Conservation (phyloP, 345 rosid species). For the Sonneratia caseolaris region DNA sequence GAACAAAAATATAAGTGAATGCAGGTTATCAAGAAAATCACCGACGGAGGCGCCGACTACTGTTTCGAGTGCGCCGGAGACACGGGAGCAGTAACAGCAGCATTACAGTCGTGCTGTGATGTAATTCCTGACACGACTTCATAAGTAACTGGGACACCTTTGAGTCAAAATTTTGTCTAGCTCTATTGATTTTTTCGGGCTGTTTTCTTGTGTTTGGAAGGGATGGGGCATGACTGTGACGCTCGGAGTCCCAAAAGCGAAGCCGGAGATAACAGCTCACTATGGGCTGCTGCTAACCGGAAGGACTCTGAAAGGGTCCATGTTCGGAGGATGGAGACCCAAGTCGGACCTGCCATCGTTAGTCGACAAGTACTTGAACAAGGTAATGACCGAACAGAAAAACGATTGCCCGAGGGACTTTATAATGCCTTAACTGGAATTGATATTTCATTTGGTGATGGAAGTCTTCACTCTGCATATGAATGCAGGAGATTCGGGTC, state of each 20-base stretch:
- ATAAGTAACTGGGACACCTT: neutral
- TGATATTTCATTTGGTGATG: neutral
- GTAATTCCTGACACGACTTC: constrained; percentile 22
- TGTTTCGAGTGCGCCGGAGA: constrained; percentile 85
- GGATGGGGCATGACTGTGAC: constrained; percentile 93
- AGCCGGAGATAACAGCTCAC: constrained; percentile 71
- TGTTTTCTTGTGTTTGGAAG: constrained; percentile 18
- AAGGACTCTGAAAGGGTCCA: constrained; percentile 66
- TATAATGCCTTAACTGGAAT: neutral
- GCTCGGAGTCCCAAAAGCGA: constrained; percentile 81
- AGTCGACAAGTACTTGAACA: constrained; percentile 63
- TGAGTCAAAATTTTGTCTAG: constrained; percentile 2
- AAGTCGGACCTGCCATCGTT: constrained; percentile 78
- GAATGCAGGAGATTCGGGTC: constrained; percentile 55
- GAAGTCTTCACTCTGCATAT: neutral
- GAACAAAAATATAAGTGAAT: constrained; percentile 1
- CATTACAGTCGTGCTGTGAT: constrained; percentile 79
- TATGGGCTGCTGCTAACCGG: constrained; percentile 65
- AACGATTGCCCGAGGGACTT: neutral
- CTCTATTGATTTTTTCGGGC: neutral
- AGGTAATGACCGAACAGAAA: constrained; percentile 26
- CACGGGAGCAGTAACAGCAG: constrained; percentile 58
- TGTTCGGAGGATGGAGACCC: constrained; percentile 87
- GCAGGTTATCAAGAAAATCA: constrained; percentile 67
- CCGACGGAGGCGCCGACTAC: constrained; percentile 86